Conservation (phyloP, 208 protist genomes). For the Acanthamoeba royreba region DNA sequence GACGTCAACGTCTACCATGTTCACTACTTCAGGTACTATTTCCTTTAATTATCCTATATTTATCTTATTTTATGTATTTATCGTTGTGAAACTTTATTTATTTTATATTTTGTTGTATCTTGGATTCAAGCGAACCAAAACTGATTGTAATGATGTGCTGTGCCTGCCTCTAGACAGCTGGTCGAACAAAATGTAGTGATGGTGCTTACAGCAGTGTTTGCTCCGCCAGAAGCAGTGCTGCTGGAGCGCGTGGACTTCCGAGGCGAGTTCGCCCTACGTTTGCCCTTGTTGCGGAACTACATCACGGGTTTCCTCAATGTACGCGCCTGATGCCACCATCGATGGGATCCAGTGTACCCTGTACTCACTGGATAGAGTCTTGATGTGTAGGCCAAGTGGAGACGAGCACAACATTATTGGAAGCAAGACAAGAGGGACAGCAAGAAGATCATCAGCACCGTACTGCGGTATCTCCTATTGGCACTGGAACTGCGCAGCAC, state of each 20-base stretch:
- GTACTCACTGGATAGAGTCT: not conserved
- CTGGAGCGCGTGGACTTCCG: not conserved
- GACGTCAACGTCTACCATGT: constrained; percentile 6
- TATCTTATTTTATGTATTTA: not conserved
- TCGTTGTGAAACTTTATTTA: not conserved
- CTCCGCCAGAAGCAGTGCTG: not conserved
- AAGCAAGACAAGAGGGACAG: constrained; percentile 37
- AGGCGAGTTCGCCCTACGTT: not conserved
- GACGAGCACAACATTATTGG: not conserved
- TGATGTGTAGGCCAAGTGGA: not conserved
- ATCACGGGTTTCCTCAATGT: not conserved
- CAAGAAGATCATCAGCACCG: not conserved
- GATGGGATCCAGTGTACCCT: not conserved
- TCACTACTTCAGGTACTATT: not conserved
- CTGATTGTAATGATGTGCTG: not conserved
- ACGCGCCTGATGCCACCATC: not conserved
- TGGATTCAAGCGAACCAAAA: not conserved
- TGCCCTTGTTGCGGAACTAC: not conserved
- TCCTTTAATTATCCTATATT: not conserved
- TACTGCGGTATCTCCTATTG: not conserved
- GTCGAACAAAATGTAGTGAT: not conserved
- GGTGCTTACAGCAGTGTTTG: not conserved
- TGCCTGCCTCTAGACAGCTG: not conserved
- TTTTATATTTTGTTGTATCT: not conserved
- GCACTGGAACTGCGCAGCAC: not conserved